Evolutionary conservation across 306 rosid genomes (phyloP).

Genomic region (Calophaca sinica): DNA sequence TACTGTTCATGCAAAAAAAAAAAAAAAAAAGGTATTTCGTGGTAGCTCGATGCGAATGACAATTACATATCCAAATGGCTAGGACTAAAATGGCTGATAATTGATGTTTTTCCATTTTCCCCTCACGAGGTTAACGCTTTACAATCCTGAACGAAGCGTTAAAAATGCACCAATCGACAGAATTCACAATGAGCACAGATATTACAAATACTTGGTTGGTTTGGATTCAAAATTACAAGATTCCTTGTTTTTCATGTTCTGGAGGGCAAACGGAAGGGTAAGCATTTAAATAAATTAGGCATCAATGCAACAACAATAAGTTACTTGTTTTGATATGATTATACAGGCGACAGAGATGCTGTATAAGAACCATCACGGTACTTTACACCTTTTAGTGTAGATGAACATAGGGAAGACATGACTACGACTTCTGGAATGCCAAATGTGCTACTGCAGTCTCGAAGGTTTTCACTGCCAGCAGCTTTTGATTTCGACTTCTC

Average conservation of each 20-base stretch:
- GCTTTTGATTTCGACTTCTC: slow-evolving; percentile 57
- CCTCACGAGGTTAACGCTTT: not conserved
- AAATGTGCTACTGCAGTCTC: slow-evolving; percentile 48
- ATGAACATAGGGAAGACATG: slow-evolving; percentile 45
- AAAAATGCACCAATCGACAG: slow-evolving; percentile 18
- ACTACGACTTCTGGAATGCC: slow-evolving; percentile 69
- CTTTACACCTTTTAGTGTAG: slow-evolving; percentile 49
- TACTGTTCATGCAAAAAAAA: not conserved
- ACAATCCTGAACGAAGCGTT: not conserved
- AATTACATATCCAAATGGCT: not conserved
- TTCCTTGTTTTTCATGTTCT: slow-evolving; percentile 17
- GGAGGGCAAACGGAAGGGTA: slow-evolving; percentile 14
- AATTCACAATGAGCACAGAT: slow-evolving; percentile 20
- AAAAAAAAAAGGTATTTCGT: not conserved
- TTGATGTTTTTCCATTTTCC: slow-evolving; percentile 15
- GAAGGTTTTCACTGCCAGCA: slow-evolving; percentile 44
- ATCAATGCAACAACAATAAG: slow-evolving; percentile 38
- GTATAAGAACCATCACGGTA: slow-evolving; percentile 51
- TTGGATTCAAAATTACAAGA: slow-evolving; percentile 19
- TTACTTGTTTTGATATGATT: slow-evolving; percentile 25
- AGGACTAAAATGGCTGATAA: not conserved
- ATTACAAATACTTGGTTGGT: slow-evolving; percentile 36
- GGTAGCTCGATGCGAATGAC: not conserved
- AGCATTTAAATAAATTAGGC: slow-evolving; percentile 35
- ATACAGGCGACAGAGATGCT: slow-evolving; percentile 49